These are phyloP conservation scores for Fusarium avenaceum DNA, from an alignment of 2,329 filamentous ascomycete genomes.

Conservation along the genomic window DNA sequence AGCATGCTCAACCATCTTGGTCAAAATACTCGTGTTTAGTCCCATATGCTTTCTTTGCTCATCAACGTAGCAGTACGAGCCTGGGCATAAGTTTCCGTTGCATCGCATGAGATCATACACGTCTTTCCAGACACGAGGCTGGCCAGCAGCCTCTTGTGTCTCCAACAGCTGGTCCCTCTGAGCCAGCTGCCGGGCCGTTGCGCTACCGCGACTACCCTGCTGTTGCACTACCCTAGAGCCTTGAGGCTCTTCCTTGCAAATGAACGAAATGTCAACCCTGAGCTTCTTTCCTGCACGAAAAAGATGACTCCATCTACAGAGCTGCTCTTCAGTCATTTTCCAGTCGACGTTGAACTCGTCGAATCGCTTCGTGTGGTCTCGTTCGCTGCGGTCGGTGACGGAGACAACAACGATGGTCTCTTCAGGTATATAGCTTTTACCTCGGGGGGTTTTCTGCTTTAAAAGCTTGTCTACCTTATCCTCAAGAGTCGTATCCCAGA, in stretches of 20 bases:
- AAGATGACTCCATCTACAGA: constrained; percentile 19
- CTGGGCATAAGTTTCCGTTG: constrained; percentile 8
- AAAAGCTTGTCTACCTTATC: constrained; percentile 10
- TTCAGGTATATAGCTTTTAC: constrained; percentile 5
- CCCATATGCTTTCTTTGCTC: constrained; percentile 24
- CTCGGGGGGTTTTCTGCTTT: neutral
- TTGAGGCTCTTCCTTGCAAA: constrained; percentile 12
- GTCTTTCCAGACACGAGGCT: constrained; percentile 24
- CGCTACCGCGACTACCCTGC: constrained; percentile 1
- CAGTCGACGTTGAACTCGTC: constrained; percentile 26
- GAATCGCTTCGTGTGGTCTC: neutral
- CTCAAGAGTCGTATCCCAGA: constrained; percentile 12
- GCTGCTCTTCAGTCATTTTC: constrained; percentile 17
- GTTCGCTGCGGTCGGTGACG: neutral
- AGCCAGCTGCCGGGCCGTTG: constrained; percentile 9
- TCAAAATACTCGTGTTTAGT: constrained; percentile 23
- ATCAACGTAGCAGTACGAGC: constrained; percentile 22
- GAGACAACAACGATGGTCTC: constrained; percentile 3
- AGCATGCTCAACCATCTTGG: constrained; percentile 23
- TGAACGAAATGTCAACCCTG: constrained; percentile 23
- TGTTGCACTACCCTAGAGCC: neutral
- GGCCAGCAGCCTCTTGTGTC: constrained; percentile 20
- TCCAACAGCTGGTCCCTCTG: constrained; percentile 23
- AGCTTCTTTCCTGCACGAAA: constrained; percentile 24
- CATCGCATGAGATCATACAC: constrained; percentile 31